Evolutionary conservation across 1,284 basidiomycete genomes (phyloP), one percentile per base, ranked within the genome.

Genomic region (Tylopilus orsonianus): DNA sequence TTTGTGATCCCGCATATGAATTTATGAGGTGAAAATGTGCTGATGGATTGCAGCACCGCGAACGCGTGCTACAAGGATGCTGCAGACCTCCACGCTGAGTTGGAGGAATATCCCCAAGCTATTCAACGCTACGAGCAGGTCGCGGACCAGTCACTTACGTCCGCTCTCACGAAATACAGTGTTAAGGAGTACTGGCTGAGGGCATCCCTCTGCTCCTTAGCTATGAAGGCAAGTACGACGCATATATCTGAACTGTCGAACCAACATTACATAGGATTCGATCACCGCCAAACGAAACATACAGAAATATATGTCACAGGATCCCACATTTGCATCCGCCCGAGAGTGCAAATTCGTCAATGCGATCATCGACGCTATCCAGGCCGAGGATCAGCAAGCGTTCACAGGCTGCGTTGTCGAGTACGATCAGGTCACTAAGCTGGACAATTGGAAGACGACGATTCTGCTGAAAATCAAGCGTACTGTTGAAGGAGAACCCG

Each of bases 161-260:
- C 89, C 44, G 78, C 87, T 16, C 73, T 99, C 59, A 99, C 97
- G n/a, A 93, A 93, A 70, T 99, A 97, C 74, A 94, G 90, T 55
- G 96, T 98, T 59, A 99, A 98, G 73, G 96, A 99, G 63, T 97
- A 97, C 68, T 98, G 93, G 87, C 77, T 99, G 37, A 82, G 87
- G 58, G 82, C 94, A 2, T 85, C 84, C 27, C 72, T 99, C 22
- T 99, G 96, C 66, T 90, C 90, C 33, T 77, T 98, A 47, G 96
- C 94, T 16, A 88, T 91, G 78, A 81, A 80, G 52, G 94, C 95
- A 70, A 60, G 83, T 74, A 13, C 49, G 32, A 39, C 36, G 26
- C 38, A 14, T 22, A 10, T 45, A n/a, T 32, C 41, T 10, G 46
- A 20, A 29, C 27, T 46, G 35, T 22, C 39, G 36, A 16, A 26